Evolutionary conservation across 352 stramenopile genomes (phyloP), one percentile per base, ranked within the genome.

Genomic region (Pythium periplocum): DNA sequence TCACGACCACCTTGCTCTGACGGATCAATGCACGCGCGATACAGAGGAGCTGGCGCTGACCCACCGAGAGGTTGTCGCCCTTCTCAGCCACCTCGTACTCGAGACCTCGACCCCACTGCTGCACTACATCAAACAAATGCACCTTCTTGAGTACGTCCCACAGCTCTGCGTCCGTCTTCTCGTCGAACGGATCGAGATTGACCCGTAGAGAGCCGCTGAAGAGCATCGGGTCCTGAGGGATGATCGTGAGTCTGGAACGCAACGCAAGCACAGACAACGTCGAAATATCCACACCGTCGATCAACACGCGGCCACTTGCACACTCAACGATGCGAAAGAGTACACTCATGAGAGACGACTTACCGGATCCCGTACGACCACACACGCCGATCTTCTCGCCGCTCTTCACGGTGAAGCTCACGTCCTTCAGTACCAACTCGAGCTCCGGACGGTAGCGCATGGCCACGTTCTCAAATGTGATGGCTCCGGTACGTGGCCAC

Each of bases 1-100:
- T 85, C 11, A 99, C 67, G 10, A 99, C 69, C 39, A 99, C 92
- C 48, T 73, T 71, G 47, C 85, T 92, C 45, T 96, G 75, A 30
- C 83, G 75, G 8, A 99, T 67, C 52, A 98, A 64, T 6, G 96
- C 95, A 31, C 96, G 73, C n/a, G 76, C 96, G 46, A 99, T 86
- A 55, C 93, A 98, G 2, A 99, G 60, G 12, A 99, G 17, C 17
- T 26, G 17, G 17, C 17, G 17, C 17, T 26, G 17, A 26, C 17
- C 17, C 17, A 26, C 17, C 17, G 17, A 26, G 17, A 26, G 17
- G 17, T 26, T 26, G 17, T 26, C 17, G 17, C 17, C 17, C 17
- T 26, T 26, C 17, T 26, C 17, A 26, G 17, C 17, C 17, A 26
- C 17, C 17, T 26, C 17, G 17, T 26, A 67, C 68, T 98, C 95